A percentile compares a stretch with the other conserved stretches of the same genome.
Conservation (phyloP, 495 filamentous ascomycete species). For the Aspergillus affinis region DNA sequence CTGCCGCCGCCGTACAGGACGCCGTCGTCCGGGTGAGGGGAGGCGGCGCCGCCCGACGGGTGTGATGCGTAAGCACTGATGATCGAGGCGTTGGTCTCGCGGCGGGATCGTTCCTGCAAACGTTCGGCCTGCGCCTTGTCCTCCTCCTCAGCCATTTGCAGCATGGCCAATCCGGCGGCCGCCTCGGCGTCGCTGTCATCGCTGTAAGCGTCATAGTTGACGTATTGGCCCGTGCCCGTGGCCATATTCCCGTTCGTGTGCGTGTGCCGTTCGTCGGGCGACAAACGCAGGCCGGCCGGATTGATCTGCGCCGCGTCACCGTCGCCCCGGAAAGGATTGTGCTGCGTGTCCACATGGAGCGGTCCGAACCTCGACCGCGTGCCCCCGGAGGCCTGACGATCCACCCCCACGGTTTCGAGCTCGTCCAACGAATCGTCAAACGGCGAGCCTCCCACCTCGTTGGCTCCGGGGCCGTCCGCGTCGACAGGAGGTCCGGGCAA, state of each 20-base stretch:
- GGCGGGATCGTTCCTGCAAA: constrained; percentile 54
- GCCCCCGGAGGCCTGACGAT: constrained; percentile 28
- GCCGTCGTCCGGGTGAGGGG: constrained; percentile 62
- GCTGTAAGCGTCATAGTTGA: constrained; percentile 56
- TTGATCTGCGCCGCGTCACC: not conserved
- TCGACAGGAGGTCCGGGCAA: constrained; percentile 58
- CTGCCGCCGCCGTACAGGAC: constrained; percentile 71
- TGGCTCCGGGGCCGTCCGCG: constrained; percentile 33
- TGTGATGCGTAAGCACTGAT: constrained; percentile 34
- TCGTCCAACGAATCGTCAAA: constrained; percentile 50
- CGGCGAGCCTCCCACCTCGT: constrained; percentile 24
- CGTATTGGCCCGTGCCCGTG: constrained; percentile 42
- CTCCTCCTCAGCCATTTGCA: constrained; percentile 83
- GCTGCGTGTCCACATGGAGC: constrained; percentile 17
- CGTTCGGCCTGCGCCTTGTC: constrained; percentile 55
- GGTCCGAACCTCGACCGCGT: constrained; percentile 20
- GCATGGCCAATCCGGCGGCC: constrained; percentile 77
- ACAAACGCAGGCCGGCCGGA: constrained; percentile 14
- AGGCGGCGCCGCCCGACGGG: constrained; percentile 17
- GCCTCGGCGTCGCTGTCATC: constrained; percentile 91
- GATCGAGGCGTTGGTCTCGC: constrained; percentile 44
- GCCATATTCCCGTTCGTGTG: constrained; percentile 53
- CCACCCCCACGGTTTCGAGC: constrained; percentile 47
- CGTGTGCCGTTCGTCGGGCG: constrained; percentile 45
- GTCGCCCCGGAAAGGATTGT: constrained; percentile 13